A percentile compares a stretch with the other conserved stretches of the same genome.
phyloP scores from a whole-genome alignment of 1,284 basidiomycete species.

The Marasmius oreades region DNA sequence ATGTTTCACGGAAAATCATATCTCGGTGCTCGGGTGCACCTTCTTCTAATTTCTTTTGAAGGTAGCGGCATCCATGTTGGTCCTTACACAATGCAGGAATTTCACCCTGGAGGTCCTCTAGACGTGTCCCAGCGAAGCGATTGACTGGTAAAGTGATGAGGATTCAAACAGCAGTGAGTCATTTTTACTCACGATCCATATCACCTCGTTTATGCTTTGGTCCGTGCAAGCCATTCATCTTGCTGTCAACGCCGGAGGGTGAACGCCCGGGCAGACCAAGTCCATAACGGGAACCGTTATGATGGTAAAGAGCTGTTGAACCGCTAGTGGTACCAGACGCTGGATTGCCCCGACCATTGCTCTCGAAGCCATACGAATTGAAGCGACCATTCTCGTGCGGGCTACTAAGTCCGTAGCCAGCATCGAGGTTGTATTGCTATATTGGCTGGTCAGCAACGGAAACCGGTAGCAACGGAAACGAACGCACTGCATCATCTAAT shows the following conservation, averaged over 20 bases:
- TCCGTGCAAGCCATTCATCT: slow-evolving; percentile 87
- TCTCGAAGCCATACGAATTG: slow-evolving; percentile 65
- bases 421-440: slow-evolving; percentile 58
- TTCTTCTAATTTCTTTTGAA: slow-evolving; percentile 99
- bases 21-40: slow-evolving; percentile 92
- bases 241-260: slow-evolving; percentile 51
- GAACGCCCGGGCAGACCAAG: slow-evolving; percentile 55
- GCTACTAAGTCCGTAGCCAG: slow-evolving; percentile 52
- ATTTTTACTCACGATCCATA: slow-evolving; percentile 81
- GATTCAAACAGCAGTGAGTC: neutral
- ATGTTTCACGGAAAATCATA: slow-evolving; percentile 99
- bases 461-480: neutral
- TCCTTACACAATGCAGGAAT: slow-evolving; percentile 95
- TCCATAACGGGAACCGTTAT: slow-evolving; percentile 74
- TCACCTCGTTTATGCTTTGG: slow-evolving; percentile 93
- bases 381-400: slow-evolving; percentile 53
- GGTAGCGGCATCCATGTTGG: slow-evolving; percentile 97
- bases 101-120: slow-evolving; percentile 95
- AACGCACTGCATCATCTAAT: slow-evolving; percentile 48
- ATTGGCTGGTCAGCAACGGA: slow-evolving; percentile 6
- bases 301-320: slow-evolving; percentile 78
- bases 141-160: slow-evolving; percentile 60
- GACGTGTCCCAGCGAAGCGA: slow-evolving; percentile 89
- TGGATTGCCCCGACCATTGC: slow-evolving; percentile 36
- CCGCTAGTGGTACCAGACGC: slow-evolving; percentile 54